Base-by-base conservation (phyloP, 2,329 filamentous ascomycete genomes). In the Colletotrichum spaethianum region DNA sequence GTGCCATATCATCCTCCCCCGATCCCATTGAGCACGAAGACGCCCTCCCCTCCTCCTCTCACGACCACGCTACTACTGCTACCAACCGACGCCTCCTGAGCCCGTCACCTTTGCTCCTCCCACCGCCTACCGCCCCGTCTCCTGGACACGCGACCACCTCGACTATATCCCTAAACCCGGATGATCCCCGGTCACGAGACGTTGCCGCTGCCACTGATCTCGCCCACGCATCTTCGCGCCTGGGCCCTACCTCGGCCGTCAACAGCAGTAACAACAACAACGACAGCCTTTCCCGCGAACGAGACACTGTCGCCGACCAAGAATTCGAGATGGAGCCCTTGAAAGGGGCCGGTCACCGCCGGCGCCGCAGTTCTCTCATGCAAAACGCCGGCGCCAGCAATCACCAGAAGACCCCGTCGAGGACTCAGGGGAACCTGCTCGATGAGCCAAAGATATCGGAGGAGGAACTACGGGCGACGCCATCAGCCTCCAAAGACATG, bases 271-370 rank as follows among this genome's bases (percentile, higher is more conserved):
- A 53, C 46, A 18, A 11, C n/a, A 38, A 52, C 23, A 52, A 7
- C 38, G 31, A 57, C 12, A 40, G 46, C 12, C 64, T 42, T 16
- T 55, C 42, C 36, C 56, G 33, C 50, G 38, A 61, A 11, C 52
- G 28, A 23, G 53, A 44, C 20, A 28, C 64, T 12, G 69, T 55
- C 68, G 60, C 74, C 52, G 74, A 74, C 74, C 81, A 83, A 75
- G 83, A 85, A 73, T 88, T 90, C 75, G 88, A 90, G 82, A 90
- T 90, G 87, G 87, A 86, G 73, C 81, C 87, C 46, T 83, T 90
- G 74, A 78, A 79, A 48, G 81, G 83, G 2, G 77, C 79, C n/a
- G 84, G 87, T 76, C 88, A 89, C 76, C 86, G 87, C 52, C 86
- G 88, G 71, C 87, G 88, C 56, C 84, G 87, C 70, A 90, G 88